Base-by-base conservation (phyloP, 1,284 basidiomycete genomes). In the Pseudozyma sp. region DNA sequence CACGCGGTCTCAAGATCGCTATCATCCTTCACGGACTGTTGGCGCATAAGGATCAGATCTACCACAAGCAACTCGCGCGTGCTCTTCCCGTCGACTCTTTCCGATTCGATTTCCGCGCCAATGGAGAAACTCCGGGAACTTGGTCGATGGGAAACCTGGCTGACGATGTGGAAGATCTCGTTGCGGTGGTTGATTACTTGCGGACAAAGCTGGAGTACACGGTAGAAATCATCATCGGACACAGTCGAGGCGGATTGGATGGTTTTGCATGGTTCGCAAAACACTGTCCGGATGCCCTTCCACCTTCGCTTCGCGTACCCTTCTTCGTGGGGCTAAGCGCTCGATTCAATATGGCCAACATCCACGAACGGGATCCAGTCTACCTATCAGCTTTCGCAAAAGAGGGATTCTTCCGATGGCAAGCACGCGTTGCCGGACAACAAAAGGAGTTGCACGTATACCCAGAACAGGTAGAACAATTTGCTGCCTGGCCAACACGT, bases 51-150 rank as follows among this genome's bases (percentile, higher is more conserved):
- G 90, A 94, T 82, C 93, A 93, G 85, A 85, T 92, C 52, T 93
- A 91, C 85, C 91, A 92, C 84, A 90, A 90, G 77, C 88, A 87
- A n/a, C 88, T 93, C 11, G 91, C 90, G 0, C 81, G 85, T 29
- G 87, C 86, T n/a, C 84, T 93, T 7, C 90, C 91, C 0, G 81
- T 92, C 31, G 92, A 93, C 81, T 92, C 91, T 1, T 92, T 93
- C 81, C 88, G 92, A 35, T 92, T 94, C 79, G 92, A 94, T 81
- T 94, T 94, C 85, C 88, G 92, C 11, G 68, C 60, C 33, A 74
- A 74, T 43, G 63, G 49, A 3, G 75, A 73, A 37, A 69, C 71
- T 1, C 71, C 71, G 6, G 71, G 71, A 9, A 54, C 52, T 4
- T 74, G 71, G 71, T 62, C 54, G 0, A 74, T 74, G 63, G 58